phyloP scores from a whole-genome alignment of 2,329 filamentous ascomycete species.

The Colletotrichum echinochloae region DNA sequence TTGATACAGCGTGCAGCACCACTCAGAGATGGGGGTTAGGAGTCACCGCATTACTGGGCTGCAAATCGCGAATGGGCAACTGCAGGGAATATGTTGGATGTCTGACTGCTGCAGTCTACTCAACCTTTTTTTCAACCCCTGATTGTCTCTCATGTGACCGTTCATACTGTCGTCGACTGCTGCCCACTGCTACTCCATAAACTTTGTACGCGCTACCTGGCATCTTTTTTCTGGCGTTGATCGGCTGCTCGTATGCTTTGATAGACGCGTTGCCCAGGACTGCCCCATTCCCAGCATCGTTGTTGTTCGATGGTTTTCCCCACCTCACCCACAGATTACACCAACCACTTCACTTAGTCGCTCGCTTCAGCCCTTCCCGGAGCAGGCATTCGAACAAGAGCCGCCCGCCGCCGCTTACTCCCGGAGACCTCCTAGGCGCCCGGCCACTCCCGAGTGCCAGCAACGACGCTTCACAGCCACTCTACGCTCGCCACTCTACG shows the following conservation, averaged over 20 bases:
- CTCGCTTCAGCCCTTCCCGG: conserved; percentile 13
- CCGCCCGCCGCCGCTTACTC: conserved; percentile 14
- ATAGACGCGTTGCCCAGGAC: conserved; percentile 28
- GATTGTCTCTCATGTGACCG: background rate
- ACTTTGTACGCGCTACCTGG: background rate
- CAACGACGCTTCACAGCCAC: conserved; percentile 3
- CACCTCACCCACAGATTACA: conserved; percentile 18
- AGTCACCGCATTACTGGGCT: background rate
- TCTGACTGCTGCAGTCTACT: background rate
- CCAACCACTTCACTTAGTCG: conserved; percentile 7
- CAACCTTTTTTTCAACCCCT: background rate
- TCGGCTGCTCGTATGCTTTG: conserved; percentile 5
- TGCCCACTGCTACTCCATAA: background rate
- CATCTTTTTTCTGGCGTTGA: conserved; percentile 10
- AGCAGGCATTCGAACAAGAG: conserved; percentile 17
- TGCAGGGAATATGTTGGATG: conserved; percentile 14
- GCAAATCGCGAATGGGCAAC: background rate
- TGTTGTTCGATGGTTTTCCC: conserved; percentile 24
- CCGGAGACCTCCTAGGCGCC: conserved; percentile 25
- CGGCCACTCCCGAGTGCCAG: background rate
- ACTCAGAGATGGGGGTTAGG: background rate
- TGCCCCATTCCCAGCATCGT: conserved; percentile 25
- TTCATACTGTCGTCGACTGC: background rate
- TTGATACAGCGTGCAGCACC: background rate
- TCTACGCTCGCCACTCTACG: conserved; percentile 3